Evolutionary conservation across 306 rosid species (phyloP).

Genomic region (Lablab purpureus): DNA sequence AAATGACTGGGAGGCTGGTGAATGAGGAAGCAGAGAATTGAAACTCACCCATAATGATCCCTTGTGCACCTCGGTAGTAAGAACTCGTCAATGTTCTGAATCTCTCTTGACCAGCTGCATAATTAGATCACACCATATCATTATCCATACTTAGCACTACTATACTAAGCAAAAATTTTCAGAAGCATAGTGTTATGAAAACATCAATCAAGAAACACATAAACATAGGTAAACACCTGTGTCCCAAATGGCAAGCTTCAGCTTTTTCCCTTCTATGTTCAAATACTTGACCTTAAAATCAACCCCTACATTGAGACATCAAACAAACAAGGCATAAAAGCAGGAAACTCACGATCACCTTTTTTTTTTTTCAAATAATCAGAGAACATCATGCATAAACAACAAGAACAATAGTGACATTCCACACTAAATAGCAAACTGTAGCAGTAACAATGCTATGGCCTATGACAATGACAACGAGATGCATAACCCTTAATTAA

Average conservation of each 20-base stretch:
- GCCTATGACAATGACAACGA: not conserved
- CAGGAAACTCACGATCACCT: constrained; percentile 14
- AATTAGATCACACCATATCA: constrained; percentile 30
- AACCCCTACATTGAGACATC: constrained; percentile 61
- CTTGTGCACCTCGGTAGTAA: constrained; percentile 96
- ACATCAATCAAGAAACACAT: constrained; percentile 13
- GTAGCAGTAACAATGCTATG: constrained; percentile 10
- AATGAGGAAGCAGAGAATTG: constrained; percentile 3
- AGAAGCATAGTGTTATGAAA: not conserved
- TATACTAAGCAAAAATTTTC: not conserved
- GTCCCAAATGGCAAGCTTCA: constrained; percentile 93
- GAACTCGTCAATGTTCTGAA: constrained; percentile 97
- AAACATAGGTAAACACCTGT: constrained; percentile 59
- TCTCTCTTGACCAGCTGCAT: constrained; percentile 97
- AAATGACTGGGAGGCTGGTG: not conserved
- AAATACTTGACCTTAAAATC: constrained; percentile 86
- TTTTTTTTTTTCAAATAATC: not conserved
- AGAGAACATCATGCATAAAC: not conserved
- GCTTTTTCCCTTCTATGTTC: constrained; percentile 62
- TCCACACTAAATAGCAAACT: constrained; percentile 16
- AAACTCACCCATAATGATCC: constrained; percentile 87
- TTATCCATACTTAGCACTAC: constrained; percentile 5
- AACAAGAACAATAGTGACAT: constrained; percentile 20
- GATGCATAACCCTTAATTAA: not conserved
- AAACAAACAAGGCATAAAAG: constrained; percentile 21